These are phyloP conservation scores for Tinospora cordifolia DNA, from an alignment of 164 flowering plant genomes.

Conservation along the genomic window DNA sequence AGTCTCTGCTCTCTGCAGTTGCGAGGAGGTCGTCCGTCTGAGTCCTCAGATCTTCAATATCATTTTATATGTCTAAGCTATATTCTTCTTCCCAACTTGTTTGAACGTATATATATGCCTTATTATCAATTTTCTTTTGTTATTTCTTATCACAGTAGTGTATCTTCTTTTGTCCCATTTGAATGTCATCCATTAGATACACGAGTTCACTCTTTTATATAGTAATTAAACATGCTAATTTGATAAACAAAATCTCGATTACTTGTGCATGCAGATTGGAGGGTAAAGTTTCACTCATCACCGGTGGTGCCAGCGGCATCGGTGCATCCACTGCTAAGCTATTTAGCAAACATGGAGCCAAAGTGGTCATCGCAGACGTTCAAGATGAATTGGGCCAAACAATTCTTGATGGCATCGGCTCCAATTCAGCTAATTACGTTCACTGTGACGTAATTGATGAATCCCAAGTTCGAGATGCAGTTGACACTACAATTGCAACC, in stretches of 20 bases:
- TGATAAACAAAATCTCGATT: not conserved
- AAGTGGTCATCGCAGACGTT: slow-evolving; percentile 17
- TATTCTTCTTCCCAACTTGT: no score
- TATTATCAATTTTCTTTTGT: no score
- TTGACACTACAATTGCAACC: slow-evolving; percentile 10
- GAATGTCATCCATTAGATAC: no score
- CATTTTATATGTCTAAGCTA: no score
- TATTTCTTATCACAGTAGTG: no score
- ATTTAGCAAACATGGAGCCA: slow-evolving; percentile 10
- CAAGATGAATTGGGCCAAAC: slow-evolving; percentile 14
- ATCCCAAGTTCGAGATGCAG: not conserved
- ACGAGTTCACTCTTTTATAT: no score
- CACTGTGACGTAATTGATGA: slow-evolving; percentile 16
- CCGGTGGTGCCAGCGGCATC: slow-evolving; percentile 17
- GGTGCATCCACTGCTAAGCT: slow-evolving; percentile 13
- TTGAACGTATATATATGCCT: no score
- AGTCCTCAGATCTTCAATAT: no score
- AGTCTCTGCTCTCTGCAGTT: no score
- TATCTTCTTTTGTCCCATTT: no score
- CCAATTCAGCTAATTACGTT: slow-evolving; percentile 7
- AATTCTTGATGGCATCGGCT: not conserved
- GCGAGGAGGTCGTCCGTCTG: no score
- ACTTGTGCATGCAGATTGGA: slow-evolving; percentile 2
- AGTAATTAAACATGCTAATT: no score
- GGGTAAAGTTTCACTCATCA: slow-evolving; percentile 15